Base-by-base conservation (phyloP, 23 red algal species). In the Gracilaria vermiculophylla region DNA sequence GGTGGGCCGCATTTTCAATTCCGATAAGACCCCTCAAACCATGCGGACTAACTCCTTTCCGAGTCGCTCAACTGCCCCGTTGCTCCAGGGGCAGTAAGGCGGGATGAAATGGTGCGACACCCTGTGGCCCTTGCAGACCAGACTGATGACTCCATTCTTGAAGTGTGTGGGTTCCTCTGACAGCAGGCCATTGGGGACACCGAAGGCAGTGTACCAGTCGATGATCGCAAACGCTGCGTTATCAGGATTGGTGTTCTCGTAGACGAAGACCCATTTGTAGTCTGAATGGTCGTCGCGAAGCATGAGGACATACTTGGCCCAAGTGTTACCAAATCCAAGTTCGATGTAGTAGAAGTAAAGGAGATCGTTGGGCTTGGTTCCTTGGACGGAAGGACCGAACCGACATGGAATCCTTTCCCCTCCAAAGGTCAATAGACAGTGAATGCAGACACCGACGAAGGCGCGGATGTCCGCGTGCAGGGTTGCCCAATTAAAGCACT, bases 341-440 rank as follows among this genome's bases (percentile, higher is more conserved):
- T 70, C 58, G 36, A 71, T 52, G 81, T 85, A 70, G 61, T 85
- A 60, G 65, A 87, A 87, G 45, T 75, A 57, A 5, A 87, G 64
- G 1, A 87, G 51, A 21, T 87, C 64, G 65, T 87, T 87, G 8
- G 47, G 3, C 40, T 87, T 85, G 4, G 81, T 71, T 2, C 61
- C 57, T 2, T 69, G 57, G 58, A 69, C 37, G 64, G 57, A 3
- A 2, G 81, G 32, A 42, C 61, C 58, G 54, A 69, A 72, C 16
- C 60, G 81, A 53, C 81, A 60, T 72, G 57, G 55, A 7, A 85
- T 70, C 58, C 49, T 85, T 37, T 85, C 58, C 64, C 81, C 81
- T 50, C 61, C 64, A 14, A 71, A 3, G 6, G 81, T 58, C 58
- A 42, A 85, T 51, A 77, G 45, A 64, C 83, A 88, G 48, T 77